Conservation (phyloP, 768 basidiomycete species). For the Russula ochroleuca region DNA sequence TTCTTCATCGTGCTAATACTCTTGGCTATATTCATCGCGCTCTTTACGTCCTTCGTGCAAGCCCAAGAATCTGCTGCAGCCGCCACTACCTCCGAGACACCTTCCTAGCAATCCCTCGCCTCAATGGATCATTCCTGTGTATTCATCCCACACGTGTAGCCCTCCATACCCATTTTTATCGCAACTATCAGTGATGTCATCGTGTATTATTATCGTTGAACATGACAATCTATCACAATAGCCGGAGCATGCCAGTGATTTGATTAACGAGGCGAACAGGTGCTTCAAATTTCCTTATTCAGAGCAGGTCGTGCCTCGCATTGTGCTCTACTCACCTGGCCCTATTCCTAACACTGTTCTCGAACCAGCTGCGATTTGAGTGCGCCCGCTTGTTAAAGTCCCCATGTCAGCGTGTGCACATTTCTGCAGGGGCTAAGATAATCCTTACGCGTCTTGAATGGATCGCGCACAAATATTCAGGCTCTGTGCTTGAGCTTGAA, state of each 20-base stretch:
- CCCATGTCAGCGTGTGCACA: conserved; percentile 3
- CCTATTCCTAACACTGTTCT: conserved; percentile 89
- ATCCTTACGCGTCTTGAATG: conserved; percentile 74
- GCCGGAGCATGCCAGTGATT: conserved; percentile 67
- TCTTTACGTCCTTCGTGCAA: conserved; percentile 27
- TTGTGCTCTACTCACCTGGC: conserved; percentile 50
- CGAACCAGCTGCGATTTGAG: conserved; percentile 80
- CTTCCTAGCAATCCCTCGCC: neutral
- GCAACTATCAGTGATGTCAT: neutral
- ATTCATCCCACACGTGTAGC: neutral
- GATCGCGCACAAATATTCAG: conserved; percentile 83
- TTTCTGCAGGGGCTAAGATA: neutral
- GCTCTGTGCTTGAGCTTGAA: conserved; percentile 80
- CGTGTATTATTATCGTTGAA: neutral
- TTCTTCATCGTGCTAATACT: conserved; percentile 12
- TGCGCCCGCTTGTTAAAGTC: conserved; percentile 56
- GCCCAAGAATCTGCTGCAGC: conserved; percentile 20
- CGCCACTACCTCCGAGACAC: neutral
- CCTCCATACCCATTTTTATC: neutral
- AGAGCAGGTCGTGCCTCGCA: conserved; percentile 1
- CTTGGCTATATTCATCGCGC: conserved; percentile 17
- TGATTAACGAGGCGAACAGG: conserved; percentile 79
- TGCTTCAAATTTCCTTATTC: conserved; percentile 35
- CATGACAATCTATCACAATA: conserved; percentile 45
- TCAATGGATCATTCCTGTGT: neutral